These are phyloP conservation scores for Rutstroemia sp. DNA, from an alignment of 2,329 filamentous ascomycete genomes.

Conservation along the genomic window DNA sequence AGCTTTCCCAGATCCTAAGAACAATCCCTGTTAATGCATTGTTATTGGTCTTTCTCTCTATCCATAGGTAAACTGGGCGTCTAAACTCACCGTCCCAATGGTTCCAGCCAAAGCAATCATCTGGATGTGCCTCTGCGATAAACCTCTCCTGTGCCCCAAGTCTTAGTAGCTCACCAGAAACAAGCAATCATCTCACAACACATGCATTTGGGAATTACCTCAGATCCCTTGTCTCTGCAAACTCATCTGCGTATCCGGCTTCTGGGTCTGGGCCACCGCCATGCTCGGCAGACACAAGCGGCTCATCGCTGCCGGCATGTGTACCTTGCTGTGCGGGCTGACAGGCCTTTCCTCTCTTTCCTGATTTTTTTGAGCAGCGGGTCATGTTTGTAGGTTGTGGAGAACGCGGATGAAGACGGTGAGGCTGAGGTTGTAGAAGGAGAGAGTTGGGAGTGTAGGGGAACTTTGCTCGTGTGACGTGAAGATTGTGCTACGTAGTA, in stretches of 20 bases:
- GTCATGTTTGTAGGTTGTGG: neutral
- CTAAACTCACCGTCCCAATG: constrained; percentile 31
- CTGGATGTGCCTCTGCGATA: constrained; percentile 36
- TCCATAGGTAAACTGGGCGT: neutral
- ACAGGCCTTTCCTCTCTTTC: neutral
- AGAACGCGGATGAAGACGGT: too few species aligned
- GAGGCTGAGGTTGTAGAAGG: too few species aligned
- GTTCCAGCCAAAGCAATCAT: constrained; percentile 37
- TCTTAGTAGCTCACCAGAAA: neutral
- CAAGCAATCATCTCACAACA: neutral
- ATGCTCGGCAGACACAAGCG: neutral
- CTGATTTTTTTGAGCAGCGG: neutral
- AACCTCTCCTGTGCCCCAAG: constrained; percentile 11
- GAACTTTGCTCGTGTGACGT: too few species aligned
- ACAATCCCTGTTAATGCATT: constrained; percentile 9
- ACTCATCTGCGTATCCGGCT: neutral
- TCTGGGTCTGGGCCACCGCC: neutral
- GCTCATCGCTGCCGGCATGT: neutral
- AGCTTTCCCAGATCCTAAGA: constrained; percentile 37
- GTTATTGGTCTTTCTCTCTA: neutral
- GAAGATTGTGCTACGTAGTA: too few species aligned
- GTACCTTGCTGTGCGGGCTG: neutral
- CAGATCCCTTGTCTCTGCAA: constrained; percentile 6
- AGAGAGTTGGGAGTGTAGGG: too few species aligned
- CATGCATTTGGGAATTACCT: neutral